Evolutionary conservation across 1,139 yeast genomes (phyloP), one percentile per base, ranked within the genome.

Genomic region (Taiozyma onychis): DNA sequence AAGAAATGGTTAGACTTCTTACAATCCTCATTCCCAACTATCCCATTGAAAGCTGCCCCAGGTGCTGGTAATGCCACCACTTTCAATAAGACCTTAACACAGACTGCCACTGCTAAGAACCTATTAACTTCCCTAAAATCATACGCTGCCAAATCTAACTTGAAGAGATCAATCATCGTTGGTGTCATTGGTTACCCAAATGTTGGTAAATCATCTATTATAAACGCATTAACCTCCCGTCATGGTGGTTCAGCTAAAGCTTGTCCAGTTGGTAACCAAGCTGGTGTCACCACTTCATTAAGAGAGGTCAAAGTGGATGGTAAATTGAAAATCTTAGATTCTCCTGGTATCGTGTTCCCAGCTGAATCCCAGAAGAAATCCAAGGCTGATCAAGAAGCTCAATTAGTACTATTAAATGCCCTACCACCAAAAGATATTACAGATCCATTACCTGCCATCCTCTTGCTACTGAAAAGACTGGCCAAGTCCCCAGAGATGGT

Each of bases 281-380:
- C 99, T 4, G 99, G 99, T 66, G 93, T 93, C 39, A 93, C 99
- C 32, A 91, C 97, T 1, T 75, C 93, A 4, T 74, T 93, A 67
- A 82, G 97, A 71, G 96, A 90, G 68, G 90, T 93, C 53, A 93
- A 93, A 71, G 80, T 93, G 54, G 99, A 93, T 67, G 86, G 83
- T 65, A 90, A 90, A 68, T 78, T 93, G 60, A 88, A 87, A 68
- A 77, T 93, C 55, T 77, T 93, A 65, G 99, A 93, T 68, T 89
- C 97, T 47, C 99, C 99, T 47, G 99, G 99, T 66, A 93, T 93
- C 57, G 97, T 95, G 42, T 93, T 93, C 81, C 98, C 99, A 44
- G 82, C 84, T 54, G 77, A 78, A 54, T 63, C 70, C 48, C 71
- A 70, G 61, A 78, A 74, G 63, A 71, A 71, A 63, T 70, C 74